phyloP scores from a whole-genome alignment of 2,329 filamentous ascomycete species.

The Lomentospora prolificans region DNA sequence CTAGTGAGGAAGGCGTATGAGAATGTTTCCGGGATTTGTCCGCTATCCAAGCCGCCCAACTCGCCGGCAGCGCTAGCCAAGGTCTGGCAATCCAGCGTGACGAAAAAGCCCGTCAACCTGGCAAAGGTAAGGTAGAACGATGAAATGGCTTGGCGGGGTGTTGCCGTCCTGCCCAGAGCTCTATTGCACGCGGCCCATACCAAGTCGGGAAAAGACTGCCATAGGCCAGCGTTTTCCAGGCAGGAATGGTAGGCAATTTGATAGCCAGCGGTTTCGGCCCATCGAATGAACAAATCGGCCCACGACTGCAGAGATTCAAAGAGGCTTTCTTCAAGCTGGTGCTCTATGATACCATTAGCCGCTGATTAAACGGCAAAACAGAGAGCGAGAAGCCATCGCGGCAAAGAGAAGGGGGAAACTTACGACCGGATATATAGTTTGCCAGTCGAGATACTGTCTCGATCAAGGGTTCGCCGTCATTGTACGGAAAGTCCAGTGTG shows the following conservation, averaged over 20 bases:
- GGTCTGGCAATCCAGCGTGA: conserved; percentile 36
- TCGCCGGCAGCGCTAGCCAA: conserved; percentile 16
- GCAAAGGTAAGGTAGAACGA: conserved; percentile 32
- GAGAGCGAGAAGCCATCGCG: not conserved
- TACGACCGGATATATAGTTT: conserved; percentile 15
- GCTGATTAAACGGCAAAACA: not conserved
- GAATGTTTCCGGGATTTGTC: not conserved
- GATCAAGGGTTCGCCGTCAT: conserved; percentile 12
- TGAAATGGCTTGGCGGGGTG: conserved; percentile 10
- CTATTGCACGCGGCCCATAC: conserved; percentile 26
- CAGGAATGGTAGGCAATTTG: conserved; percentile 31
- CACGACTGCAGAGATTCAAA: conserved; percentile 36
- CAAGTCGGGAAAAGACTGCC: conserved; percentile 41
- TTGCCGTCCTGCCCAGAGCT: not conserved
- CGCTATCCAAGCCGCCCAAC: not conserved
- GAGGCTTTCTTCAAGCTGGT: conserved; percentile 29
- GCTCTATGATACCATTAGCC: not conserved
- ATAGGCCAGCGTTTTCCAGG: conserved; percentile 36
- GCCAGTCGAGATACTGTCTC: conserved; percentile 19
- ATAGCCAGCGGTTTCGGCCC: conserved; percentile 23
- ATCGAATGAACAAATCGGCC: conserved; percentile 38
- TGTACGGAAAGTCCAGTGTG: conserved; percentile 28
- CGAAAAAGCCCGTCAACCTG: conserved; percentile 40
- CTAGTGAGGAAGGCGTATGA: conserved; percentile 31
- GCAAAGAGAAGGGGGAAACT: not conserved